These are phyloP conservation scores for Penicillium brasilianum DNA, from an alignment of 2,329 filamentous ascomycete species.

Conservation along the genomic window DNA sequence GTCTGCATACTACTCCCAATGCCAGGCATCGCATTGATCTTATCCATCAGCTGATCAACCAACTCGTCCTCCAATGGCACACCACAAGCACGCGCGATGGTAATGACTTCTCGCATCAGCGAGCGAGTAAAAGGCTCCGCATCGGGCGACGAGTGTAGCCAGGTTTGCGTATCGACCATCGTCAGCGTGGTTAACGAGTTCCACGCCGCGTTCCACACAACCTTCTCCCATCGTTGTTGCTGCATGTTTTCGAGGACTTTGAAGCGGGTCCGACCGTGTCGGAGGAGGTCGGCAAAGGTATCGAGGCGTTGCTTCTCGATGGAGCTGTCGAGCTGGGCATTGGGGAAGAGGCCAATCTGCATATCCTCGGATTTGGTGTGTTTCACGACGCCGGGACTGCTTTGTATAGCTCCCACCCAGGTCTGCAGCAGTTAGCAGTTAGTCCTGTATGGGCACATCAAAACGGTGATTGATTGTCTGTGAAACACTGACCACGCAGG, in stretches of 20 bases:
- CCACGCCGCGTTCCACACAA: slow-evolving; percentile 51
- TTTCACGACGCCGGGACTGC: slow-evolving; percentile 54
- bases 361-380: slow-evolving; percentile 61
- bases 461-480: background rate
- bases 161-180: slow-evolving; percentile 48
- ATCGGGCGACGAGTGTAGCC: slow-evolving; percentile 48
- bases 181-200: slow-evolving; percentile 52
- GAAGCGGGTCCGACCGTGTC: slow-evolving; percentile 48
- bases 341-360: slow-evolving; percentile 60
- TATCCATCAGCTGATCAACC: slow-evolving; percentile 45
- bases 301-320: slow-evolving; percentile 48
- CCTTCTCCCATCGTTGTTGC: slow-evolving; percentile 47
- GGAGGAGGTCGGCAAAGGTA: slow-evolving; percentile 49
- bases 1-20: slow-evolving; percentile 55
- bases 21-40: slow-evolving; percentile 46
- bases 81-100: slow-evolving; percentile 45
- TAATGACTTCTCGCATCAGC: slow-evolving; percentile 52
- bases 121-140: slow-evolving; percentile 45
- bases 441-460: background rate
- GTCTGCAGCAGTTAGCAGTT: slow-evolving; percentile 25
- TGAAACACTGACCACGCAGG: slow-evolving; percentile 50
- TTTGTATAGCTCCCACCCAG: slow-evolving; percentile 59
- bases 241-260: slow-evolving; percentile 44
- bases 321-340: slow-evolving; percentile 32
- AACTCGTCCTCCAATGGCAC: slow-evolving; percentile 46